phyloP scores from a whole-genome alignment of 306 rosid species.

The Senna siamea region DNA sequence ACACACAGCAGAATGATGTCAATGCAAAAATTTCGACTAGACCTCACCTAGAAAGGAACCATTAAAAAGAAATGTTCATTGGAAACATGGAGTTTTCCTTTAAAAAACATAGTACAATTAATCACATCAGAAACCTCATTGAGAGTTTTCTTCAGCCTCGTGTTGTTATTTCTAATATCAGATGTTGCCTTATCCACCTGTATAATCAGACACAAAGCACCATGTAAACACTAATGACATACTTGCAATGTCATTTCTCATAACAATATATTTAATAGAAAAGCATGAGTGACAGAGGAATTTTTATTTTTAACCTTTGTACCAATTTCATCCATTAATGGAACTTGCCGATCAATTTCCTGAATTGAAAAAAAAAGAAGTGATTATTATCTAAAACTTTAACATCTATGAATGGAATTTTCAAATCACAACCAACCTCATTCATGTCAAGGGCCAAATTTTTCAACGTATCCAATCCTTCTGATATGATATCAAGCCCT shows the following conservation, averaged over 20 bases:
- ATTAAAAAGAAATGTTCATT: conserved; percentile 22
- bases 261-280: conserved; percentile 18
- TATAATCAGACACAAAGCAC: conserved; percentile 30
- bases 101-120: conserved; percentile 19
- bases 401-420: conserved; percentile 19
- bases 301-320: conserved; percentile 56
- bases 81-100: conserved; percentile 18
- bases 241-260: neutral
- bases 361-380: conserved; percentile 39
- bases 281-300: neutral
- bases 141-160: conserved; percentile 75
- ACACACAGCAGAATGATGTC: conserved; percentile 78
- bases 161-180: conserved; percentile 68
- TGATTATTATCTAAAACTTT: conserved; percentile 31
- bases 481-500: conserved; percentile 92
- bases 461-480: conserved; percentile 79
- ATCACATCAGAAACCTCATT: conserved; percentile 56
- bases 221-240: conserved; percentile 23
- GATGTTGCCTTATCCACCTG: conserved; percentile 75
- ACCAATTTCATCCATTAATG: conserved; percentile 83
- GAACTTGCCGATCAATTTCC: conserved; percentile 94
- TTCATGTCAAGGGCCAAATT: conserved; percentile 81
- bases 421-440: conserved; percentile 62
- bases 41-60: conserved; percentile 67
- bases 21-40: conserved; percentile 85